These are phyloP conservation scores for Pseudocercospora eumusae DNA, from an alignment of 2,329 filamentous ascomycete species.

Conservation along the genomic window DNA sequence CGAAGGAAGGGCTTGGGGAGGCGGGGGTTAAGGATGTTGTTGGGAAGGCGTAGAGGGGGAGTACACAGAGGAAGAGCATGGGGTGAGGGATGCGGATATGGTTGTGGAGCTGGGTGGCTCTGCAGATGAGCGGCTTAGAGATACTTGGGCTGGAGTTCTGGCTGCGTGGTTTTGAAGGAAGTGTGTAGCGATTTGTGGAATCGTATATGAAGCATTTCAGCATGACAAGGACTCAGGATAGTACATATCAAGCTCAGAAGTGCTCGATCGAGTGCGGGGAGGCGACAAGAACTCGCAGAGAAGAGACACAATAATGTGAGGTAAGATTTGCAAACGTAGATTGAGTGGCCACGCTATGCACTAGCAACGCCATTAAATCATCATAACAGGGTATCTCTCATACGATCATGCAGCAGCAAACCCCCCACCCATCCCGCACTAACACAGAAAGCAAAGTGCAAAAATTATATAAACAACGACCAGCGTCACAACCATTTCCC, in stretches of 20 bases:
- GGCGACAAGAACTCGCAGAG: too few species aligned
- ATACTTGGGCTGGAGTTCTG: background rate
- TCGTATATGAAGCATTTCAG: constrained; percentile 4
- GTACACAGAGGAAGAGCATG: too few species aligned
- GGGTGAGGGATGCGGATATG: background rate
- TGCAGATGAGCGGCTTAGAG: background rate
- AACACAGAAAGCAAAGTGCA: constrained; percentile 12
- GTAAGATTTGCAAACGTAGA: too few species aligned
- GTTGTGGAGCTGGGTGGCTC: background rate
- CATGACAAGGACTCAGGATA: background rate
- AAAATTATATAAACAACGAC: constrained; percentile 13
- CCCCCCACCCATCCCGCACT: background rate
- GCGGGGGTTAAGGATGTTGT: constrained; percentile 34
- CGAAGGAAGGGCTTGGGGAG: constrained; percentile 40
- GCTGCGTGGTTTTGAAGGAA: background rate
- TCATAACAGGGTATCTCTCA: constrained; percentile 4
- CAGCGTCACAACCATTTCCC: constrained; percentile 14
- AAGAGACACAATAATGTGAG: too few species aligned
- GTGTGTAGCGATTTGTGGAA: constrained; percentile 1
- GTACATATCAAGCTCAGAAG: background rate
- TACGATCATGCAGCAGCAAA: background rate
- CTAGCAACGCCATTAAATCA: constrained; percentile 1
- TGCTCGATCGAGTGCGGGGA: background rate
- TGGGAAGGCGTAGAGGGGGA: constrained; percentile 17
- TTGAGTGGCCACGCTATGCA: background rate